Conservation (phyloP, 345 rosid genomes). For the Acer saccharum region DNA sequence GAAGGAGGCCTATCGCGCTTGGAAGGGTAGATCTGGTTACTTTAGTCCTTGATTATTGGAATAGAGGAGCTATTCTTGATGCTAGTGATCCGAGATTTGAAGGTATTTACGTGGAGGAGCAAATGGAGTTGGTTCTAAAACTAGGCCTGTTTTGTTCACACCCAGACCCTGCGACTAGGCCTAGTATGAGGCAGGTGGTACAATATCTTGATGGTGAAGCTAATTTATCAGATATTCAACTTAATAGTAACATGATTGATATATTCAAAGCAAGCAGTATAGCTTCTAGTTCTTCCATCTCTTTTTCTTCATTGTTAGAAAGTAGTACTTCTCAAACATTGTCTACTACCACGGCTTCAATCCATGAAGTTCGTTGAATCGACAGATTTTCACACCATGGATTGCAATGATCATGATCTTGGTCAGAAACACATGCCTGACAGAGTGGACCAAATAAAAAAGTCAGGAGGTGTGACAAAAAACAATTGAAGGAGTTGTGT, state of each 20-base stretch:
- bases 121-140: conserved; percentile 36
- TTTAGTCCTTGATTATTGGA: conserved; percentile 42
- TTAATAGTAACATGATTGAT: background rate
- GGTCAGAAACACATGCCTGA: no score
- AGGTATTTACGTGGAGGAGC: conserved; percentile 28
- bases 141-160: conserved; percentile 42
- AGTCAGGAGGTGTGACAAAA: no score
- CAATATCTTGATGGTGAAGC: conserved; percentile 42
- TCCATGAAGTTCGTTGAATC: no score
- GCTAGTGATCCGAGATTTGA: conserved; percentile 34
- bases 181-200: conserved; percentile 35
- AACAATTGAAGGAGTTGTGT: no score
- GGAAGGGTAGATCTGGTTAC: conserved; percentile 30
- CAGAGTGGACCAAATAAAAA: no score
- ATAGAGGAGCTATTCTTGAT: conserved; percentile 31
- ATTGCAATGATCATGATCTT: no score
- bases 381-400: no score
- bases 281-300: background rate
- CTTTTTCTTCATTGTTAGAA: background rate
- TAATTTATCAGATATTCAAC: conserved; percentile 12
- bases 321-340: no score
- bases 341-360: no score
- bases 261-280: background rate
- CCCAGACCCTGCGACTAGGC: conserved; percentile 18
- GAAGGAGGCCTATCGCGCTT: conserved; percentile 37